Evolutionary conservation across 2,329 filamentous ascomycete species (phyloP).

Genomic region (Emergomyces orientalis): DNA sequence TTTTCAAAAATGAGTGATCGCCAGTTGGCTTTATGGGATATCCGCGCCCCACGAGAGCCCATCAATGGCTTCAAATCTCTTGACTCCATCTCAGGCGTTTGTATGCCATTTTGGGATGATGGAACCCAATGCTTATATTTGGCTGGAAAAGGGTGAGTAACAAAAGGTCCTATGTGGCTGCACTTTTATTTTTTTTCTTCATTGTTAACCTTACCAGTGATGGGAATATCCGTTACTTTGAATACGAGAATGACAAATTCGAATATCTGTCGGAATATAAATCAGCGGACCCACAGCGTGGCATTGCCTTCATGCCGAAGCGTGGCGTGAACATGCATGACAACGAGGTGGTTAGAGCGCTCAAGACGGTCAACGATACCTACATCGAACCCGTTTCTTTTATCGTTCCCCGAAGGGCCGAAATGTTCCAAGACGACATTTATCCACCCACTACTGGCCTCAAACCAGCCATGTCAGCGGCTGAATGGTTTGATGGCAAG

Average conservation of each 20-base stretch:
- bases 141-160: constrained; percentile 82
- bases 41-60: constrained; percentile 66
- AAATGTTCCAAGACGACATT: constrained; percentile 95
- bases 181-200: neutral
- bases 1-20: constrained; percentile 98
- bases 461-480: constrained; percentile 68
- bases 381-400: constrained; percentile 98
- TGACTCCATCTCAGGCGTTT: constrained; percentile 93
- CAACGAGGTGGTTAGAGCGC: constrained; percentile 90
- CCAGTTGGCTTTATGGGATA: constrained; percentile 92
- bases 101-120: constrained; percentile 99
- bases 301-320: constrained; percentile 88
- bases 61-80: constrained; percentile 83
- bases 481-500: constrained; percentile 83
- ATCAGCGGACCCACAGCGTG: constrained; percentile 88
- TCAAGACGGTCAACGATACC: constrained; percentile 90
- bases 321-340: constrained; percentile 94
- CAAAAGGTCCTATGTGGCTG: neutral
- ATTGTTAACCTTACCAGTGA: constrained; percentile 48
- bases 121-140: constrained; percentile 91
- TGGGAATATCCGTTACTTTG: constrained; percentile 97
- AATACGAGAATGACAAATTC: constrained; percentile 98
- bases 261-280: constrained; percentile 96
- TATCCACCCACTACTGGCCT: constrained; percentile 76
- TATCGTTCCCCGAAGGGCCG: constrained; percentile 84